Conservation (phyloP, 306 rosid genomes). For the Echinosophora koreensis region DNA sequence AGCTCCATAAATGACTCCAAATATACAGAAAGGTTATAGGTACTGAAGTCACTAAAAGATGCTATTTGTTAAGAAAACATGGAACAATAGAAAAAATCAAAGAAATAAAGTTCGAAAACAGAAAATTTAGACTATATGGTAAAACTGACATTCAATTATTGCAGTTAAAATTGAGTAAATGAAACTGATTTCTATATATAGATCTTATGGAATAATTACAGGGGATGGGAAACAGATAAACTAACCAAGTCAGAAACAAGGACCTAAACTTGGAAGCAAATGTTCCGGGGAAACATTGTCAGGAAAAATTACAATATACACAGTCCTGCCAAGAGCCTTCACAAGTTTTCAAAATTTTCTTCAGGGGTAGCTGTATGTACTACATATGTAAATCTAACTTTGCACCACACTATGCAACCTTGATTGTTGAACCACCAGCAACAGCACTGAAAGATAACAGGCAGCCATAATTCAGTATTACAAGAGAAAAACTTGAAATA, state of each 20-base stretch:
- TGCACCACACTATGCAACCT: constrained; percentile 41
- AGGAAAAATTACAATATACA: constrained; percentile 82
- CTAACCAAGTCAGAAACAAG: constrained; percentile 84
- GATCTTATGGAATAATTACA: constrained; percentile 55
- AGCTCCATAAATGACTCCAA: constrained; percentile 3
- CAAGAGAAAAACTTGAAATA: not conserved
- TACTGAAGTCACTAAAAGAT: constrained; percentile 1
- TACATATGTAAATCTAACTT: constrained; percentile 51
- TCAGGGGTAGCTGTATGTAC: constrained; percentile 57
- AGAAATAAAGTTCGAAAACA: not conserved
- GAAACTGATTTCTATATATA: constrained; percentile 49
- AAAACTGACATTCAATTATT: constrained; percentile 26
- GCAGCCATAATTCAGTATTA: constrained; percentile 23
- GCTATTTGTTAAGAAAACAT: constrained; percentile 3
- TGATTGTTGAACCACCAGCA: constrained; percentile 40
- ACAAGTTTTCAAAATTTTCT: constrained; percentile 58
- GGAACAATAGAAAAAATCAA: constrained; percentile 16
- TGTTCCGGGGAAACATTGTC: constrained; percentile 75
- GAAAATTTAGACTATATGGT: constrained; percentile 2
- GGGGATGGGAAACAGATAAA: constrained; percentile 64
- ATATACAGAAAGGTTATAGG: not conserved
- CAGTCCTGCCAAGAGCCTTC: constrained; percentile 81
- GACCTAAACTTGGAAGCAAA: constrained; percentile 74
- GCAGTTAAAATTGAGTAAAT: constrained; percentile 31
- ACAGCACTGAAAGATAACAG: constrained; percentile 49